Percentiles rank a stretch among this genome's conserved stretches.
Evolutionary conservation across 176 grass and related monocot species (phyloP).

Genomic region (Cenchrus fungigraminus): DNA sequence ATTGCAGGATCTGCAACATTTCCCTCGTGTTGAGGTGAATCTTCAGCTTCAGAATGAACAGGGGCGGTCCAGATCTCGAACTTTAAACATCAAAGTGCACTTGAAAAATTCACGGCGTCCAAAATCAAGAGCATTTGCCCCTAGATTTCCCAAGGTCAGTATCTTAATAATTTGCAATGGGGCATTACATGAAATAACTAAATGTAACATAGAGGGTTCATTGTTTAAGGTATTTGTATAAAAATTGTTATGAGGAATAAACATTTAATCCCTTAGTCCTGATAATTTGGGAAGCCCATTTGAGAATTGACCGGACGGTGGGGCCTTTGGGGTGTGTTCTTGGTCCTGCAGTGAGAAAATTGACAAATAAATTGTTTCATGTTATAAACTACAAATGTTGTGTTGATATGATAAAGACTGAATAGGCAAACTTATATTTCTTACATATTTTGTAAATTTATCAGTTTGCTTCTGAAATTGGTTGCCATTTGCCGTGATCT

Average conservation of each 20-base stretch:
- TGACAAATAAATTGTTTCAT: conserved; percentile 11
- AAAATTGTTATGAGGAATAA: conserved; percentile 22
- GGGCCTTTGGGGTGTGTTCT: too few species aligned
- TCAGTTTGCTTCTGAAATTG: not conserved
- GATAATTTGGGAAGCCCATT: conserved; percentile 3
- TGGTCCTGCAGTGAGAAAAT: too few species aligned
- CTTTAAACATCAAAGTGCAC: conserved; percentile 77
- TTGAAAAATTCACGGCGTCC: conserved; percentile 65
- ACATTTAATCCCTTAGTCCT: too few species aligned
- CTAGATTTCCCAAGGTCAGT: conserved; percentile 91
- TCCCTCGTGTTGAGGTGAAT: conserved; percentile 69
- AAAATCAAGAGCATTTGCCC: conserved; percentile 76
- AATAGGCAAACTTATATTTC: not conserved
- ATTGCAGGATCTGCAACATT: conserved; percentile 83
- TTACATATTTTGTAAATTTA: not conserved
- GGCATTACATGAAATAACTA: conserved; percentile 16
- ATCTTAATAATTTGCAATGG: conserved; percentile 28
- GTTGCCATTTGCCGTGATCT: not conserved
- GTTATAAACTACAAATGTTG: conserved; percentile 1
- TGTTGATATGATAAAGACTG: not conserved
- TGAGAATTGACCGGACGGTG: not conserved
- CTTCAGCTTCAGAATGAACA: conserved; percentile 71
- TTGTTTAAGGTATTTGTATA: not conserved
- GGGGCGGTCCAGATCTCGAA: conserved; percentile 48
- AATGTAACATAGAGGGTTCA: conserved; percentile 11